These are phyloP conservation scores for Aspergillus sp. DNA, from an alignment of 2,329 filamentous ascomycete genomes.

Conservation along the genomic window DNA sequence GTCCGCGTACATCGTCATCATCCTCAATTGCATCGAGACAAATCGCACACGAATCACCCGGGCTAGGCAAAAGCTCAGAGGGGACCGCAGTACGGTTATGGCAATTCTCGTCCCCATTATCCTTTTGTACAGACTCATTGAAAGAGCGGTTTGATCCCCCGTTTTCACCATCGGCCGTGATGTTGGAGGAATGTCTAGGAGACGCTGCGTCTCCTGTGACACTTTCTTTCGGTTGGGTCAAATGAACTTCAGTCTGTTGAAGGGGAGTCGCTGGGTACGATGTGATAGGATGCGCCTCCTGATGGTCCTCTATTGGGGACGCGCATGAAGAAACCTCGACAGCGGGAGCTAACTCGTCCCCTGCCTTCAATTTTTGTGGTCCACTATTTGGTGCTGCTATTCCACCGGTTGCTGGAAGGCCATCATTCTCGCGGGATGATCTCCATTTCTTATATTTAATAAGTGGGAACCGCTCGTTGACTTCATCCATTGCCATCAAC, in stretches of 20 bases:
- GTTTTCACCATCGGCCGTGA: slow-evolving; percentile 3
- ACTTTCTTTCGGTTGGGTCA: slow-evolving; percentile 13
- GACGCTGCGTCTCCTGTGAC: neutral
- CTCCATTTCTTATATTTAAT: slow-evolving; percentile 97
- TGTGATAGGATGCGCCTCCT: slow-evolving; percentile 7
- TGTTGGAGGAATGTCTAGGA: neutral
- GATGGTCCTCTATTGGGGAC: slow-evolving; percentile 17
- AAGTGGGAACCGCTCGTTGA: slow-evolving; percentile 93
- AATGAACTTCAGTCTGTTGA: slow-evolving; percentile 6
- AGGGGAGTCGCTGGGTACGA: slow-evolving; percentile 10
- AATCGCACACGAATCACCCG: slow-evolving; percentile 91
- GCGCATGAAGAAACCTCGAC: slow-evolving; percentile 14
- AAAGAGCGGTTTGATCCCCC: slow-evolving; percentile 11
- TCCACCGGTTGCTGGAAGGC: slow-evolving; percentile 74
- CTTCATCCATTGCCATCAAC: slow-evolving; percentile 97
- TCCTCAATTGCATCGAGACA: slow-evolving; percentile 92
- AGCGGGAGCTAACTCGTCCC: slow-evolving; percentile 31
- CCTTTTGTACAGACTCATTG: slow-evolving; percentile 25
- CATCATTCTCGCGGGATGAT: slow-evolving; percentile 70
- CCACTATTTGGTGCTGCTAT: slow-evolving; percentile 65
- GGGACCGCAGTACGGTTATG: slow-evolving; percentile 76
- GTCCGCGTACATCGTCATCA: slow-evolving; percentile 85
- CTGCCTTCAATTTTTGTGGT: slow-evolving; percentile 63
- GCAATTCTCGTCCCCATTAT: slow-evolving; percentile 66
- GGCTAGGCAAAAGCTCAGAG: slow-evolving; percentile 68